Conservation (phyloP, 2,329 filamentous ascomycete species). For the Calonectria pseudoturangicola region DNA sequence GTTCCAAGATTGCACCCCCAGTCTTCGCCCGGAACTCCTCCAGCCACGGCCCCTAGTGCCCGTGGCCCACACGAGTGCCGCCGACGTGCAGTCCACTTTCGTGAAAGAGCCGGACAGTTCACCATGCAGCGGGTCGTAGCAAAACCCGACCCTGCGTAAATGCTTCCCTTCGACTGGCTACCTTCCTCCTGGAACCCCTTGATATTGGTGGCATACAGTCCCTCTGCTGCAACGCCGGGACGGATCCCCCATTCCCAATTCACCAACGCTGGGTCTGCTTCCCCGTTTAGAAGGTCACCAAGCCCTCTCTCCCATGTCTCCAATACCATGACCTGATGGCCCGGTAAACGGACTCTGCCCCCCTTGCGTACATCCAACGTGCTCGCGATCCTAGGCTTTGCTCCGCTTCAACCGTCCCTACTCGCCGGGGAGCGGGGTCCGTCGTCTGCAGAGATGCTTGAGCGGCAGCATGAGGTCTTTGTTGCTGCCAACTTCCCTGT, state of each 20-base stretch:
- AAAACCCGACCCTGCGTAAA: slow-evolving; percentile 17
- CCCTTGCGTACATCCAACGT: not conserved
- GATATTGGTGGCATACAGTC: slow-evolving; percentile 15
- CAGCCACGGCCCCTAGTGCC: slow-evolving; percentile 7
- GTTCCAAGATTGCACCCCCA: slow-evolving; percentile 19
- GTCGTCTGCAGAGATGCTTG: slow-evolving; percentile 9
- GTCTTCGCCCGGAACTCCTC: slow-evolving; percentile 8
- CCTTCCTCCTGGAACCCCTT: slow-evolving; percentile 34
- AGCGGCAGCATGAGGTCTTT: slow-evolving; percentile 36
- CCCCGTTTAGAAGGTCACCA: slow-evolving; percentile 31
- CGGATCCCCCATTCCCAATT: slow-evolving; percentile 13
- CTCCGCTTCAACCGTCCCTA: slow-evolving; percentile 29
- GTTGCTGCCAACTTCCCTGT: slow-evolving; percentile 27
- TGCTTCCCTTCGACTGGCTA: slow-evolving; percentile 34
- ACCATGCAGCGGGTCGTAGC: slow-evolving; percentile 40
- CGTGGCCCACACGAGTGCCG: slow-evolving; percentile 33
- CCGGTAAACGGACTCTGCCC: slow-evolving; percentile 31
- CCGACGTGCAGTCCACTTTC: slow-evolving; percentile 29
- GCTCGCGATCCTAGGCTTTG: slow-evolving; percentile 7
- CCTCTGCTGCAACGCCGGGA: slow-evolving; percentile 4
- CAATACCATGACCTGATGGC: slow-evolving; percentile 34
- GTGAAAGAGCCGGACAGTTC: slow-evolving; percentile 31
- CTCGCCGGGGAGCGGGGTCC: slow-evolving; percentile 31
- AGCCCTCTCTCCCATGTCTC: slow-evolving; percentile 26
- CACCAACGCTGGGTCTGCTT: slow-evolving; percentile 14